Evolutionary conservation across 2,329 filamentous ascomycete species (phyloP), one percentile per base, ranked within the genome.

Genomic region (Aspergillus fijiensis): DNA sequence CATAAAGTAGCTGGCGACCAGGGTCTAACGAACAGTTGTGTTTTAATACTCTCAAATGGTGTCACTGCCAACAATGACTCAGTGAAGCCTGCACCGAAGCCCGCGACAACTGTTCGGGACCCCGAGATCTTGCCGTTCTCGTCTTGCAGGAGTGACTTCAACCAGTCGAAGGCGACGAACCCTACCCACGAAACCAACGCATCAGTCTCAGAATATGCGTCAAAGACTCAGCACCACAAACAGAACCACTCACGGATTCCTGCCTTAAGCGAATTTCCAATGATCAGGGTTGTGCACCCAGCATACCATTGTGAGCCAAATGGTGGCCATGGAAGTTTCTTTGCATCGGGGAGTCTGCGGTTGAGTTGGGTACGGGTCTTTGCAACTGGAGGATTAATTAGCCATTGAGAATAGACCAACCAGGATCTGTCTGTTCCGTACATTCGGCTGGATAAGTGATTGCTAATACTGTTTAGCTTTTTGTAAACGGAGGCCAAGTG

Each of bases 31-130:
- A 74, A 90, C 85, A 99, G 81, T 68, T 96, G 96, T 54, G 95
- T 99, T 83, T 99, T 99, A 79, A 99, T 97, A 71, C 91, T 96
- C 80, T 99, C 95, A 60, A 96, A 97, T 0, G 95, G 95, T 35
- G 95, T 99, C 35, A 99, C 95, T 11, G 95, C 95, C 3, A 99
- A 80, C 55, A 97, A 79, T 3, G 91, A 96, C 80, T 99, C 95
- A 2, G 94, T 98, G 55, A 96, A 90, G 59, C 95, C 95, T 9
- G 95, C 95, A 60, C 94, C 91, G 72, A 99, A 96, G 3, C 95
- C 95, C 47, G 93, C 93, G 60, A 97, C 85, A 1, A 98, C 95
- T 1, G 94, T 98, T 65, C 89, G 85, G 14, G 94, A 93, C 0
- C 95, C 94, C 4, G 90, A 92, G 48, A 98, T 89, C 67, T 94